Evolutionary conservation across 1,284 basidiomycete species (phyloP).

Genomic region (Ustilago crameri): DNA sequence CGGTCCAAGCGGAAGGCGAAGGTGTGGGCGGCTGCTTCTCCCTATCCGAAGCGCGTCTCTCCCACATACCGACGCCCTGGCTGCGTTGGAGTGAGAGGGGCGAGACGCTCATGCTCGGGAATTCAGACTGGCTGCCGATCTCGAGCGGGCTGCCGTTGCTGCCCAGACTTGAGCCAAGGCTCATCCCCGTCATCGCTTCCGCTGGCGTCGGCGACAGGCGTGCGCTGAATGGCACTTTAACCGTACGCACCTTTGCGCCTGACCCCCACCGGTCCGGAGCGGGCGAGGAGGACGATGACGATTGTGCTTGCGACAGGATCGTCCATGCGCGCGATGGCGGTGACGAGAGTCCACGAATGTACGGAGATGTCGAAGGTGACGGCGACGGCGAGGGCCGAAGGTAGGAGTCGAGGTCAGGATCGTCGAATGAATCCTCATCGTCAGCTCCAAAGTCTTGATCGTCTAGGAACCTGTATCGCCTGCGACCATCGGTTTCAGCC

Average conservation of each 20-base stretch:
- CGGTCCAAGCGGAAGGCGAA: no score
- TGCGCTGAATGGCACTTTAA: slow-evolving; percentile 51
- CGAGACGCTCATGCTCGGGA: slow-evolving; percentile 1
- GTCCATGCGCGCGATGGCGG: slow-evolving; percentile 57
- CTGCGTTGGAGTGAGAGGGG: no score
- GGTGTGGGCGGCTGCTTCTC: no score
- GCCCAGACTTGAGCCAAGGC: no score
- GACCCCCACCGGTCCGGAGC: slow-evolving; percentile 28
- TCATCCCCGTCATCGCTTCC: no score
- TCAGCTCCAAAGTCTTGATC: no score
- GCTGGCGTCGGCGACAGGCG: slow-evolving; percentile 36
- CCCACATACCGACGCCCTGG: no score
- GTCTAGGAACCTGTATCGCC: no score
- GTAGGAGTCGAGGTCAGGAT: no score
- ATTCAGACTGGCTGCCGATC: slow-evolving; percentile 12
- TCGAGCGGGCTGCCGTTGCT: slow-evolving; percentile 1
- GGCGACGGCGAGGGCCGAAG: no score
- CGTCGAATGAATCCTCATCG: no score
- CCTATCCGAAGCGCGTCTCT: no score
- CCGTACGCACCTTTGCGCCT: slow-evolving; percentile 57
- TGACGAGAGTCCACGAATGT: slow-evolving; percentile 27
- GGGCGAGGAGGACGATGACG: slow-evolving; percentile 16
- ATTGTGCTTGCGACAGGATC: slow-evolving; percentile 52
- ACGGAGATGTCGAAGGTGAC: slow-evolving; percentile 44
- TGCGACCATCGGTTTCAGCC: slow-evolving; percentile 12